Percentiles rank a stretch among this genome's conserved stretches.
Evolutionary conservation across 1,284 basidiomycete genomes (phyloP).

Genomic region (Cryptococcus sp.): DNA sequence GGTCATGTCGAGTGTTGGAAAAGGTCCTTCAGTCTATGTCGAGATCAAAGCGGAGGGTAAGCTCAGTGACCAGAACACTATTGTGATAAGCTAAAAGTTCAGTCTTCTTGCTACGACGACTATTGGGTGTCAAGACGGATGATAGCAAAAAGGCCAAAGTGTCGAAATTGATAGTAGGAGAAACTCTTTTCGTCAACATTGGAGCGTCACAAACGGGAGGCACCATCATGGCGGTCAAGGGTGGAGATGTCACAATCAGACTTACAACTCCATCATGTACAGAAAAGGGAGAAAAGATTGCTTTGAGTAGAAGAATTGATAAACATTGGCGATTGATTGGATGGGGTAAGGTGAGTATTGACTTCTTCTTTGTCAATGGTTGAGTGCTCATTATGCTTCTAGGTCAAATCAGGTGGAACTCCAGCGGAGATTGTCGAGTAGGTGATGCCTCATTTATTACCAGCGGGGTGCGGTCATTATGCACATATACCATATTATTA

Average conservation of each 20-base stretch:
- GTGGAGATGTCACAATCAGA: constrained; percentile 86
- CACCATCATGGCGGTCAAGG: constrained; percentile 83
- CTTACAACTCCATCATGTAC: constrained; percentile 88
- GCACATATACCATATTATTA: too few relatives aligned
- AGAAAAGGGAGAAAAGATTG: constrained; percentile 92
- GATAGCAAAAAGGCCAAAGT: constrained; percentile 97
- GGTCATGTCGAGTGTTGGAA: constrained; percentile 88
- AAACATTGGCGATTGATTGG: constrained; percentile 83
- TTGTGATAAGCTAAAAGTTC: not conserved
- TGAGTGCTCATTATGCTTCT: not conserved
- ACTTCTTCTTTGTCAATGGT: not conserved
- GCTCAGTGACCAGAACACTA: constrained; percentile 4
- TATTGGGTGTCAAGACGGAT: constrained; percentile 97
- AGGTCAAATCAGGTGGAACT: constrained; percentile 39
- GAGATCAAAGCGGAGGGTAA: constrained; percentile 53
- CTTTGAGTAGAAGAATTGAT: constrained; percentile 84
- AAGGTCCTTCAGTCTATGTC: constrained; percentile 87
- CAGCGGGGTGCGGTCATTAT: too few relatives aligned
- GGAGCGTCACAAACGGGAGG: constrained; percentile 92
- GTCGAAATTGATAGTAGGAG: constrained; percentile 85
- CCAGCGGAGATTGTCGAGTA: constrained; percentile 41
- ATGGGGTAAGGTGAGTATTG: constrained; percentile 29
- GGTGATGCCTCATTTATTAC: not conserved
- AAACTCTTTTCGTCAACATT: constrained; percentile 90
- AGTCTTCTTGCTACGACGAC: constrained; percentile 83